These are phyloP conservation scores for Pseudopyricularia cyperi DNA, from an alignment of 2,329 filamentous ascomycete genomes.

Conservation along the genomic window DNA sequence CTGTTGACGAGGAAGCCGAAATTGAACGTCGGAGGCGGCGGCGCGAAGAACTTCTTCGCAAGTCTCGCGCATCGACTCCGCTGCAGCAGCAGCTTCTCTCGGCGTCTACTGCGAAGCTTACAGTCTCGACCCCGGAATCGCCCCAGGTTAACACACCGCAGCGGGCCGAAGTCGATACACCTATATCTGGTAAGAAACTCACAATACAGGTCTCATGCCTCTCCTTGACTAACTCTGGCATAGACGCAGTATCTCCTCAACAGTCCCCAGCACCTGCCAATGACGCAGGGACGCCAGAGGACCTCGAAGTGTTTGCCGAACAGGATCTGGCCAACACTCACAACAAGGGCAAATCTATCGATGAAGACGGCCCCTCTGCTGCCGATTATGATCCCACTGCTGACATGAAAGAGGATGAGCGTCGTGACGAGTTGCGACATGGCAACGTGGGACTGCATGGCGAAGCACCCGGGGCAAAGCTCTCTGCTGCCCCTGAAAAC, in stretches of 20 bases:
- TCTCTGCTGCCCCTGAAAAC: background rate
- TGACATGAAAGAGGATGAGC: slow-evolving; percentile 77
- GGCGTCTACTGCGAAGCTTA: slow-evolving; percentile 48
- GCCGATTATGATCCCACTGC: slow-evolving; percentile 83
- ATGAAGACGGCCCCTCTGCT: slow-evolving; percentile 70
- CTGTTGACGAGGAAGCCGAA: slow-evolving; percentile 68
- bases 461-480: slow-evolving; percentile 15
- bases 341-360: slow-evolving; percentile 23
- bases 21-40: slow-evolving; percentile 76
- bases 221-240: background rate
- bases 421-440: slow-evolving; percentile 53
- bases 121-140: slow-evolving; percentile 39
- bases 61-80: slow-evolving; percentile 62
- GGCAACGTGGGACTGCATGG: slow-evolving; percentile 39
- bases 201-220: no score
- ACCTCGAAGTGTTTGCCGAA: slow-evolving; percentile 52
- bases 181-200: slow-evolving; percentile 30
- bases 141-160: slow-evolving; percentile 29
- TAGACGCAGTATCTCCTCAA: slow-evolving; percentile 19
- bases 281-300: slow-evolving; percentile 41
- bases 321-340: slow-evolving; percentile 53
- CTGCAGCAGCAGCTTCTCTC: slow-evolving; percentile 54
- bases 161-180: slow-evolving; percentile 25
- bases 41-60: slow-evolving; percentile 74
- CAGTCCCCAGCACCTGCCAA: slow-evolving; percentile 22